A percentile compares a stretch with the other conserved stretches of the same genome.
Evolutionary conservation across 495 filamentous ascomycete species (phyloP).

Genomic region (Cercophora scortea): DNA sequence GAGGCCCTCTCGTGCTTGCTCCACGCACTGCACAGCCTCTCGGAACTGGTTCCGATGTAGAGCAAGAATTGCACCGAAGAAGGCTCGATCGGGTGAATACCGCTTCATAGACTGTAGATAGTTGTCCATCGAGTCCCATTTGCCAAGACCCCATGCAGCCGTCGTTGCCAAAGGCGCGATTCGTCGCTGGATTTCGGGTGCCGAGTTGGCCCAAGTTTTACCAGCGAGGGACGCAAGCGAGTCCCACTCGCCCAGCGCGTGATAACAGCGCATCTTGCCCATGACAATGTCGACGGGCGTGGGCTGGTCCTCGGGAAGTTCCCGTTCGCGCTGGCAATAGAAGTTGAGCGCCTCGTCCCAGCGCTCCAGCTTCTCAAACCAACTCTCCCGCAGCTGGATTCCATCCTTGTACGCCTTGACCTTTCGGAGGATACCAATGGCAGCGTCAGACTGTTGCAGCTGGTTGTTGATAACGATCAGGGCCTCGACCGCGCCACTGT

Average conservation of each 20-base stretch:
- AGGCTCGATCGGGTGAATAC: slow-evolving; percentile 84
- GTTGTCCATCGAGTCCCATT: slow-evolving; percentile 97
- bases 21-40: slow-evolving; percentile 75
- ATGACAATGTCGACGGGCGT: slow-evolving; percentile 85
- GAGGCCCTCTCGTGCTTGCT: slow-evolving; percentile 84
- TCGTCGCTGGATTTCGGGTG: slow-evolving; percentile 69
- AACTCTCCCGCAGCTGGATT: slow-evolving; percentile 84
- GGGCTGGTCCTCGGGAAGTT: slow-evolving; percentile 50
- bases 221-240: slow-evolving; percentile 78
- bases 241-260: slow-evolving; percentile 97
- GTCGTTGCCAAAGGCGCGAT: slow-evolving; percentile 92
- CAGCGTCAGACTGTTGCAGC: slow-evolving; percentile 92
- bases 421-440: slow-evolving; percentile 91
- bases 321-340: slow-evolving; percentile 71
- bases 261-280: slow-evolving; percentile 98
- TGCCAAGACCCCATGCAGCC: slow-evolving; percentile 92
- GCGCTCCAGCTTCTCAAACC: slow-evolving; percentile 96
- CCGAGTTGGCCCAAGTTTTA: slow-evolving; percentile 86
- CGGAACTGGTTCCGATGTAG: slow-evolving; percentile 93
- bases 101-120: slow-evolving; percentile 93
- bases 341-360: slow-evolving; percentile 97
- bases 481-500: slow-evolving; percentile 89
- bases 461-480: slow-evolving; percentile 98
- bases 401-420: slow-evolving; percentile 92
- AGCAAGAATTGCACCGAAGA: slow-evolving; percentile 91